Base-by-base conservation (phyloP, 2,329 filamentous ascomycete species). In the Beauveria medogensis region DNA sequence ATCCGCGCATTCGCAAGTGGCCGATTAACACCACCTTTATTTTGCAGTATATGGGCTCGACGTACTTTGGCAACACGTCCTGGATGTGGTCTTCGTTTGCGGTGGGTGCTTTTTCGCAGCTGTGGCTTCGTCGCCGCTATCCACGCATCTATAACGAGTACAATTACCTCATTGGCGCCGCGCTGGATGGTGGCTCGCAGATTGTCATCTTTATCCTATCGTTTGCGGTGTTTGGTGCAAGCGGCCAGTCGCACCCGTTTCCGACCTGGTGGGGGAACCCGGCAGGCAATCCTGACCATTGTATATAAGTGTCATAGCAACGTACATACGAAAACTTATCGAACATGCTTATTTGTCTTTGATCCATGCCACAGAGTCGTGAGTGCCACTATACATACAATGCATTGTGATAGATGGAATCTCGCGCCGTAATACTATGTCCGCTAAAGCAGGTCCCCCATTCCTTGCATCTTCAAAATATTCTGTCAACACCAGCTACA, bases 21-120 rank as follows among this genome's bases (percentile, higher is more conserved):
- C 63, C 58, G 3, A 63, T 77, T 66, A 77, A 78, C 67, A 72
- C 72, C 0, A 70, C 74, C 3, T 73, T 80, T 46, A 75, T 80
- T 57, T 63, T 71, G 34, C 73, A 70, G 68, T 78, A 70, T 64
- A 67, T 77, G 44, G 75, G 76, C 8, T 72, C 69, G 54, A 68
- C 76, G 0, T 75, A 69, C 53, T 73, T 74, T 37, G 78, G 76
- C 4, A 75, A 62, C 34, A 66, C 77, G 51, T 70, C 71, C 2
- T 73, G 71, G 24, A 66, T 76, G 16, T 64, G 69, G 62, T 66
- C 67, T 0, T 73, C 68, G 34, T 73, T 75, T 58, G 65, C 66
- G 0, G 63, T 73, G 16, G 74, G 72, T 8, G 68, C 73, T 30
- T 68, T 73, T 34, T 67, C 65, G 6, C 69, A 71, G 52, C 61